Base-by-base conservation (phyloP, 768 basidiomycete genomes). In the Pleurotus ostreatus region DNA sequence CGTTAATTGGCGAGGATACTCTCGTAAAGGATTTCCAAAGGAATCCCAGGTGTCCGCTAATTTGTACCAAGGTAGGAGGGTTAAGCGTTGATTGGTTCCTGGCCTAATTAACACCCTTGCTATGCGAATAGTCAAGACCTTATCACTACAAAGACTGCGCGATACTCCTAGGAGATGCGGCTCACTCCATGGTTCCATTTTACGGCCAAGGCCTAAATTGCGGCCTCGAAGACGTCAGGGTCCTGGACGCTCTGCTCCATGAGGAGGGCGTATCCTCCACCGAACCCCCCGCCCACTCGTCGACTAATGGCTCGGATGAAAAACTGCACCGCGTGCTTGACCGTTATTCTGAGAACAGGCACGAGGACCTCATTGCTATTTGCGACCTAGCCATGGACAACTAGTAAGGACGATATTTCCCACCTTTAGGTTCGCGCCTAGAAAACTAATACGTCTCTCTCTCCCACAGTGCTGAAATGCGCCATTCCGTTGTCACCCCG, bases 141-240 rank as follows among this genome's bases (percentile, higher is more conserved):
- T 95, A 94, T 72, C 93, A 97, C 71, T 93, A 92, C 78, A 81
- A 82, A 72, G 92, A 93, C 74, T 81, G 90, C 63, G 92, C 78
- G 60, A 79, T 98, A 39, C 81, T 98, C 55, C 73, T 99, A 49
- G 96, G 96, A 55, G 96, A 99, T 71, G 89, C 96, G 40, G 92
- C 94, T 9, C 96, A 99, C 71, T 89, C 93, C 43, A 98, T 98
- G 94, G 94, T 95, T n/a, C 95, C 96, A 60, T 95, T 94, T 74
- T 94, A 90, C 68, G 91, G 96, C 43, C 96, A 99, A 78, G 96
- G 96, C 41, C 80, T 98, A 63, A 99, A 99, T 67, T 97, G 95
- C 67, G 96, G 96, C 13, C 81, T 99, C 52, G 96, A 99, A 73
- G 96, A 99, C 70, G 94, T 98, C 63, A 85, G 97, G 62, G 83